Evolutionary conservation across 495 filamentous ascomycete genomes (phyloP).

Genomic region (Cetradonia linearis): DNA sequence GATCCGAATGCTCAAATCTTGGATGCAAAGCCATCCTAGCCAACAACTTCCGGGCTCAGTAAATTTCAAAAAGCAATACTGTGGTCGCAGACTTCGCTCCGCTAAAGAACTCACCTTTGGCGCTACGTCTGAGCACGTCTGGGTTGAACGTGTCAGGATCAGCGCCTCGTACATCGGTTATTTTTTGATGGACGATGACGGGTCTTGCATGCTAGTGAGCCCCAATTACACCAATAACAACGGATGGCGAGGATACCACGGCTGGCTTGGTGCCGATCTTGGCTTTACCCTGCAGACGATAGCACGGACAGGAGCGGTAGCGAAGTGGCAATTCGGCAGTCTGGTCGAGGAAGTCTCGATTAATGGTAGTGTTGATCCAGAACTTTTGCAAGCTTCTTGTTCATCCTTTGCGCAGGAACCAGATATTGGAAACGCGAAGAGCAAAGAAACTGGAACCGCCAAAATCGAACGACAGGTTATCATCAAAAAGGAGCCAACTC

Average conservation of each 20-base stretch:
- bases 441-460: background rate
- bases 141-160: background rate
- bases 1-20: background rate
- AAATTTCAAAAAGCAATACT: background rate
- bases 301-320: background rate
- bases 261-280: constrained; percentile 1
- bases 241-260: background rate
- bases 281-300: background rate
- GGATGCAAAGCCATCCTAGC: background rate
- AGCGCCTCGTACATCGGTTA: background rate
- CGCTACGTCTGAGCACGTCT: background rate
- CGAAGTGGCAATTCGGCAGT: background rate
- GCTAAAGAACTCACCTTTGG: background rate
- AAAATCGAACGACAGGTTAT: background rate
- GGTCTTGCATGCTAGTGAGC: background rate
- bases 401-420: background rate
- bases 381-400: too few species aligned
- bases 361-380: background rate
- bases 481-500: background rate
- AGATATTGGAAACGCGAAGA: background rate
- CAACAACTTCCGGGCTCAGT: background rate
- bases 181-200: background rate
- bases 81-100: background rate
- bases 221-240: background rate
- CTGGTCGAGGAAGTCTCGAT: background rate